phyloP scores from a whole-genome alignment of 805 yeast species.

The Candida broadrunensis region DNA sequence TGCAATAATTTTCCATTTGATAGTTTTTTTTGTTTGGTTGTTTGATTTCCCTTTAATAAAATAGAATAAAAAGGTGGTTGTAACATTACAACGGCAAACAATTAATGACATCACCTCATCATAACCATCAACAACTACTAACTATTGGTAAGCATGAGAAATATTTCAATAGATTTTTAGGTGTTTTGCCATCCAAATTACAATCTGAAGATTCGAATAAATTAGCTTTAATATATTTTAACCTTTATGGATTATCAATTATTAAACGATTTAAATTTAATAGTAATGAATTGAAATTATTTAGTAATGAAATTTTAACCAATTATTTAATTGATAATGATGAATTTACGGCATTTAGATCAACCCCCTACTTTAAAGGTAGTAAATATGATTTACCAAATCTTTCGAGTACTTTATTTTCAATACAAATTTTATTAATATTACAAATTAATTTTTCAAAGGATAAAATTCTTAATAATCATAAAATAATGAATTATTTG shows the following conservation, averaged over 20 bases:
- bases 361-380: constrained; percentile 47
- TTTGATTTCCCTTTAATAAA: too few species aligned
- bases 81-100: too few species aligned
- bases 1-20: too few species aligned
- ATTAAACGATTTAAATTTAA: constrained; percentile 32
- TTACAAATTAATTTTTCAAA: constrained; percentile 41
- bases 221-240: constrained; percentile 67
- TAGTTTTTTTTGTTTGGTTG: too few species aligned
- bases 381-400: constrained; percentile 56
- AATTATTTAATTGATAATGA: constrained; percentile 36
- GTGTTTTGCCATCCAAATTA: constrained; percentile 50
- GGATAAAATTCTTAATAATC: constrained; percentile 22
- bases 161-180: constrained; percentile 51
- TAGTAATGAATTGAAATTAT: constrained; percentile 8
- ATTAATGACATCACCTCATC: too few species aligned
- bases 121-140: too few species aligned
- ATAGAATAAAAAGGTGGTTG: too few species aligned
- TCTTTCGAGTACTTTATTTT: constrained; percentile 75
- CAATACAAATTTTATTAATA: constrained; percentile 54
- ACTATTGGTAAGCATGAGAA: constrained; percentile 31
- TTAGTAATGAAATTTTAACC: constrained; percentile 41
- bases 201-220: constrained; percentile 69
- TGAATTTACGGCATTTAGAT: constrained; percentile 49
- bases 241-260: constrained; percentile 58
- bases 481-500: constrained; percentile 58